A percentile compares a stretch with the other conserved stretches of the same genome.
Evolutionary conservation across 169 alveolate genomes (phyloP).

Genomic region (Eimeria brunetti): DNA sequence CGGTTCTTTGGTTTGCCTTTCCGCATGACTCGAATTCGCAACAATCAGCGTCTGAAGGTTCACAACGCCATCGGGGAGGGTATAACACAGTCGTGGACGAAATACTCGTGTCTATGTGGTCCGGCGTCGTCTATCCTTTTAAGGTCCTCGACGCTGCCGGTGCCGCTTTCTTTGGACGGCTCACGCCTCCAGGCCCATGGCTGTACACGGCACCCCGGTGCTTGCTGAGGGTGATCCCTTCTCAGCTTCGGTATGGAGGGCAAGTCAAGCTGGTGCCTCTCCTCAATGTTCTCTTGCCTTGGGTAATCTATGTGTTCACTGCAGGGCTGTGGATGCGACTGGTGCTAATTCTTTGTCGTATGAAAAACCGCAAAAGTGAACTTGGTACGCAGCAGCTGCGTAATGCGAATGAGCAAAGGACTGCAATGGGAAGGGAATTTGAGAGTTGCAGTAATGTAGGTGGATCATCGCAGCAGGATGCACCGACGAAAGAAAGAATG

Average conservation of each 20-base stretch:
- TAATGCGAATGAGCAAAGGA: background rate
- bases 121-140: constrained; percentile 11
- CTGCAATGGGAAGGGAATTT: background rate
- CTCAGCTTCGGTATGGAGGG: constrained; percentile 36
- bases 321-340: constrained; percentile 67
- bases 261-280: constrained; percentile 43
- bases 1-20: constrained; percentile 34
- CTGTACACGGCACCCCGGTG: constrained; percentile 44
- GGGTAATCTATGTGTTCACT: constrained; percentile 32
- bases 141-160: constrained; percentile 28
- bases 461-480: background rate
- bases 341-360: constrained; percentile 9
- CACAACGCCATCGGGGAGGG: background rate
- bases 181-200: background rate
- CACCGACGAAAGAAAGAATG: background rate
- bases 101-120: constrained; percentile 4
- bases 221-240: background rate
- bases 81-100: background rate
- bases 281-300: constrained; percentile 35
- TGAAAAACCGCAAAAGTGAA: constrained; percentile 52
- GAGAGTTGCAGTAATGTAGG: background rate
- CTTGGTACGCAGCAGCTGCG: constrained; percentile 29
- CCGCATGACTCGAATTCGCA: constrained; percentile 26
- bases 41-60: background rate
- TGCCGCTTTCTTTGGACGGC: background rate